Evolutionary conservation across 108 stramenopile species (phyloP).

Genomic region (Nitzschia palea): DNA sequence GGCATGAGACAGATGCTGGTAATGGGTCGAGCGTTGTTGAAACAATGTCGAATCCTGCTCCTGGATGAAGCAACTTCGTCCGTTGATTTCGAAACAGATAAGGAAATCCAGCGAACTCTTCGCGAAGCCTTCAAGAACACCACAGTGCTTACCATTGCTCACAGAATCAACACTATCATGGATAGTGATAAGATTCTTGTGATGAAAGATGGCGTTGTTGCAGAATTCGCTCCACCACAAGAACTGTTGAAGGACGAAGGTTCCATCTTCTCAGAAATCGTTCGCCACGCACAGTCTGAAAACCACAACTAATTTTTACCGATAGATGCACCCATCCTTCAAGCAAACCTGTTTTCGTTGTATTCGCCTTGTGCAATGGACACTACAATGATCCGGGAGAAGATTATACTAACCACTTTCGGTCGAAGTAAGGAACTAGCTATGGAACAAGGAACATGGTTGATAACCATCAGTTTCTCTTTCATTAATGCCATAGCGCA

Average conservation of each 20-base stretch:
- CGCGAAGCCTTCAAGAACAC: conserved; percentile 60
- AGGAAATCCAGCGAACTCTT: conserved; percentile 79
- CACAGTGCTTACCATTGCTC: conserved; percentile 92
- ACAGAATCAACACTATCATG: conserved; percentile 93
- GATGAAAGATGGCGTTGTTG: conserved; percentile 85
- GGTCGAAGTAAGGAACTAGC: too few relatives aligned
- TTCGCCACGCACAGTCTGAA: conserved; percentile 57
- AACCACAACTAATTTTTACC: too few relatives aligned
- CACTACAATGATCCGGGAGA: too few relatives aligned
- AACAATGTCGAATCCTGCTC: conserved; percentile 71
- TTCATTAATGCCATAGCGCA: too few relatives aligned
- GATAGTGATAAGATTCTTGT: conserved; percentile 93
- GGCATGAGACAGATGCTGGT: conserved; percentile 94
- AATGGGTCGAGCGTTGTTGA: conserved; percentile 87
- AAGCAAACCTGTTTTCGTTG: too few relatives aligned
- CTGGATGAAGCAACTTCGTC: conserved; percentile 90
- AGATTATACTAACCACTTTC: too few relatives aligned
- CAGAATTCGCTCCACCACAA: conserved; percentile 84
- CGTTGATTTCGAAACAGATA: conserved; percentile 89
- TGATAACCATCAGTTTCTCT: too few relatives aligned
- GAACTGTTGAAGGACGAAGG: conserved; percentile 72
- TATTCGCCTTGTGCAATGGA: too few relatives aligned
- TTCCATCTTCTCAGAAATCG: conserved; percentile 79
- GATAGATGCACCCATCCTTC: too few relatives aligned
- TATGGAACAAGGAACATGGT: too few relatives aligned